These are phyloP conservation scores for Corymbia maculata DNA, from an alignment of 345 rosid species.

Conservation along the genomic window DNA sequence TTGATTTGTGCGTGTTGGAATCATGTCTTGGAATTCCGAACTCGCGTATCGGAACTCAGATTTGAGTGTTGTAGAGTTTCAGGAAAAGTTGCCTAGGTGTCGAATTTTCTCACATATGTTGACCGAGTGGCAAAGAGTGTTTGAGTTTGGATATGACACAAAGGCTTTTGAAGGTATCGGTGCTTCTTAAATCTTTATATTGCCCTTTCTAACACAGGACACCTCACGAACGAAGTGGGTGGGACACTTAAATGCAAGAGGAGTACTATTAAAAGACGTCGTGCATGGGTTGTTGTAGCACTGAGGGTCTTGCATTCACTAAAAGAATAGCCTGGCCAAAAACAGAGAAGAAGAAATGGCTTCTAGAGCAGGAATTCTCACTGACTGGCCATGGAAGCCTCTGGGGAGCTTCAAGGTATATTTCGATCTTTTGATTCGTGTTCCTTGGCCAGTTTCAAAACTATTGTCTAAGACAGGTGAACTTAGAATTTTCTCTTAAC, in stretches of 20 bases:
- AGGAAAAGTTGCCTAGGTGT: no score
- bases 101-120: no score
- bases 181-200: no score
- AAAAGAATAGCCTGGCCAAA: not conserved
- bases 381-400: slow-evolving; percentile 24
- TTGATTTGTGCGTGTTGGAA: no score
- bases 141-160: no score
- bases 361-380: slow-evolving; percentile 13
- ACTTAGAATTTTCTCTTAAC: not conserved
- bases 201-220: not conserved
- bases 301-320: not conserved
- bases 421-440: not conserved
- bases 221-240: not conserved
- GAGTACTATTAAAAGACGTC: not conserved
- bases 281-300: not conserved
- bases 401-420: slow-evolving; percentile 25
- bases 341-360: slow-evolving; percentile 6
- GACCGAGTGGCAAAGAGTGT: no score
- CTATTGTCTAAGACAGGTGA: not conserved
- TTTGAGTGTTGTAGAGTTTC: no score
- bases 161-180: no score
- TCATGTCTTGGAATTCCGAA: no score
- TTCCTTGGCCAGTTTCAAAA: no score
- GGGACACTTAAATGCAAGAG: not conserved
- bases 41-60: no score